Conservation (phyloP, 1,139 yeast genomes). For the Yamadazyma atmosphaerica region DNA sequence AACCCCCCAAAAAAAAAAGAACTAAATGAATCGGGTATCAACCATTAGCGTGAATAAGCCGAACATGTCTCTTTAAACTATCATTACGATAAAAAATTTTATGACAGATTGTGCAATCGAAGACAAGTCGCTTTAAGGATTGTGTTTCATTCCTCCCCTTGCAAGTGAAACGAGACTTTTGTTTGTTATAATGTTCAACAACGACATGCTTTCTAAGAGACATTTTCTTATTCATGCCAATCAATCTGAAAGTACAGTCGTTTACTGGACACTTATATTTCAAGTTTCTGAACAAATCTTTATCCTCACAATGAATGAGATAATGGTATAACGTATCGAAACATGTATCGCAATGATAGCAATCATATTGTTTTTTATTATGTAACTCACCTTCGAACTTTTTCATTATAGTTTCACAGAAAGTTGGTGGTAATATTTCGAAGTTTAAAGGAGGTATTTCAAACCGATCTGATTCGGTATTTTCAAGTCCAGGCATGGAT, state of each 20-base stretch:
- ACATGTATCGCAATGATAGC: slow-evolving; percentile 12
- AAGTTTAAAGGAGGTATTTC: background rate
- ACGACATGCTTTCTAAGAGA: slow-evolving; percentile 60
- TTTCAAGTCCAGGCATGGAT: background rate
- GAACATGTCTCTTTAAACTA: slow-evolving; percentile 51
- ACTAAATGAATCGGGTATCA: background rate
- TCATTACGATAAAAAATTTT: slow-evolving; percentile 56
- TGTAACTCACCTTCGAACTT: slow-evolving; percentile 1
- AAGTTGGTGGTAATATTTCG: slow-evolving; percentile 1
- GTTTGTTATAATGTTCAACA: slow-evolving; percentile 41
- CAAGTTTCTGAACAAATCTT: slow-evolving; percentile 9
- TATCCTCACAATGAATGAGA: slow-evolving; percentile 13
- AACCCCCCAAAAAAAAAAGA: background rate
- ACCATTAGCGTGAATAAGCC: slow-evolving; percentile 52
- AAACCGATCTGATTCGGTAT: background rate
- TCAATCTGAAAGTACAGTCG: slow-evolving; percentile 60
- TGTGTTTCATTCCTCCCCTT: slow-evolving; percentile 11
- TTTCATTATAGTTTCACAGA: slow-evolving; percentile 4
- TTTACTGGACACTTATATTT: slow-evolving; percentile 43
- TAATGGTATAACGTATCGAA: slow-evolving; percentile 6
- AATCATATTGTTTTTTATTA: slow-evolving; percentile 1
- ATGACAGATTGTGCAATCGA: slow-evolving; percentile 33
- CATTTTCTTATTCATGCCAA: slow-evolving; percentile 58
- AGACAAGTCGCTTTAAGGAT: slow-evolving; percentile 10
- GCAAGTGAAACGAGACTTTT: background rate